Conservation (phyloP, 2,329 filamentous ascomycete genomes). For the Celoporthe dispersa region DNA sequence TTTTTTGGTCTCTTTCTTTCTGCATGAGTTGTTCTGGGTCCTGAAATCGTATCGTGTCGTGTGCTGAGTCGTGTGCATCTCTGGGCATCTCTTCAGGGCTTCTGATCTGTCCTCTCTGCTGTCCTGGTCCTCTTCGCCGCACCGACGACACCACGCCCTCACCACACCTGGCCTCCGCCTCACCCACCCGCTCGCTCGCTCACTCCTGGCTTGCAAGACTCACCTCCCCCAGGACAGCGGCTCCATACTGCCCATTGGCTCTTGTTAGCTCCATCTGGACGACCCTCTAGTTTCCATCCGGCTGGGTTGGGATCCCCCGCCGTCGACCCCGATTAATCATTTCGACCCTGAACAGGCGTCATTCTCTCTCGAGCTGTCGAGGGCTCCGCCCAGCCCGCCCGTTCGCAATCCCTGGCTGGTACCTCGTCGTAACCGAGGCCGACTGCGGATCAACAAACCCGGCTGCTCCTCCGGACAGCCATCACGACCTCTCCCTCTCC, state of each 20-base stretch:
- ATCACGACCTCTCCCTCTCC: neutral
- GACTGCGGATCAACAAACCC: conserved; percentile 7
- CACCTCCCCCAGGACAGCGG: neutral
- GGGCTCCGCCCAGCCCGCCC: neutral
- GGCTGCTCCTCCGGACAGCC: conserved; percentile 1
- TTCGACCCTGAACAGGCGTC: conserved; percentile 15
- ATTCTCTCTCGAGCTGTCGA: neutral
- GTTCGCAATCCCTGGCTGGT: conserved; percentile 1
- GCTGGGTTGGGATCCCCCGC: conserved; percentile 14
- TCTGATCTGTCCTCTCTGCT: neutral
- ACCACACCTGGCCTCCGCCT: neutral
- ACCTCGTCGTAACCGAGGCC: conserved; percentile 3
- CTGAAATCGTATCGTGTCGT: neutral
- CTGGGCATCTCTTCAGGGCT: neutral
- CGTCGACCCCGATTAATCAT: neutral
- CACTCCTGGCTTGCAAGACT: neutral
- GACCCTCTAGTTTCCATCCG: conserved; percentile 8
- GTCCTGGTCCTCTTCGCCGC: neutral
- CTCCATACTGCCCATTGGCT: neutral
- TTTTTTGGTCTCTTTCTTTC: too few species aligned
- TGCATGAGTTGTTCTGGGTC: neutral
- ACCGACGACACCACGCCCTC: neutral
- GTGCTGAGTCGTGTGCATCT: neutral
- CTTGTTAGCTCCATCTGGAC: neutral
- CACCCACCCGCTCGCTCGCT: neutral